Base-by-base conservation (phyloP, 768 basidiomycete genomes). In the Boletales sp. region DNA sequence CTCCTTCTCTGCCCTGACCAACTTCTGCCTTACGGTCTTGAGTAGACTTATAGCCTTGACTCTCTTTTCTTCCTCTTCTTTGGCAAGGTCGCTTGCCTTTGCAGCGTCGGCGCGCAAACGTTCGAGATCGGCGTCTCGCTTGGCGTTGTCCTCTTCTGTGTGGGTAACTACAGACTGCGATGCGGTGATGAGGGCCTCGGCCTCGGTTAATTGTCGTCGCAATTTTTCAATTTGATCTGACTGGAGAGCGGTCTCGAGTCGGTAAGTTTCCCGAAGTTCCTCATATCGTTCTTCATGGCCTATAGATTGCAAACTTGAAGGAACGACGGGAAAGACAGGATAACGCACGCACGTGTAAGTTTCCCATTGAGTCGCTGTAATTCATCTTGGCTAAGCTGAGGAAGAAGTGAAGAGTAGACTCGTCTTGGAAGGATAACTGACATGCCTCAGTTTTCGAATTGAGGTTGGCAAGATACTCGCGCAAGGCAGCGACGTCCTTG, bases 41-140 rank as follows among this genome's bases (percentile, higher is more conserved):
- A 99, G 74, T 24, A 97, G 71, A 44, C 84, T 87, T 56, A 98
- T 87, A 0, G 94, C 94, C 62, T 98, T 99, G 17, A 84, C 82
- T 12, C 95, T 83, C 69, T 99, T 98, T 70, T 99, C 97, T 67
- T 98, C 97, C 64, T 98, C 97, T 53, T 97, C 94, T 66, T 90
- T 97, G 6, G 83, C 86, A 10, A 74, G 48, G 17, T 72, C 73
- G 55, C 82, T 84, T 4, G 78, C 69, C 40, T 78, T 79, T 41
- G 83, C 77, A 1, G 86, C 67, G 49, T 97, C 90, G 15, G 74
- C 66, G 41, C 76, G 74, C n/a, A 93, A 70, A 15, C 74, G 76
- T 3, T 78, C 76, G 0, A 85, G 68, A 36, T 88, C 83, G 0
- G 70, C 67, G 45, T 79, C 76, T 37, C 76, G 80, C 47, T 76